Evolutionary conservation across 495 filamentous ascomycete genomes (phyloP), one percentile per base, ranked within the genome.

Genomic region (Rhizodiscina lignyota): DNA sequence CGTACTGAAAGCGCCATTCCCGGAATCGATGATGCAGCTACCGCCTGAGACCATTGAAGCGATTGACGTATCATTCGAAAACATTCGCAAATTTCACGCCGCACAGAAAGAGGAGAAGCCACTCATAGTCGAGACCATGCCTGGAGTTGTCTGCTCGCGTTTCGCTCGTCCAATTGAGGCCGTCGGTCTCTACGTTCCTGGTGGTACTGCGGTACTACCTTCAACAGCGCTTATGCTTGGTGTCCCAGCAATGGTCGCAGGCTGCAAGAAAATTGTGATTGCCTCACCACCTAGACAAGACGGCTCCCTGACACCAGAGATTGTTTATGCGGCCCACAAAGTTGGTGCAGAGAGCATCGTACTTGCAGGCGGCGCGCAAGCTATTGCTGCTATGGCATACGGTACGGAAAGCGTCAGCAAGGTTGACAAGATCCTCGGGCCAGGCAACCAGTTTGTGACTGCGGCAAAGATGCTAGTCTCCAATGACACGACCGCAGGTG

Each of bases 341-440:
- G 74, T 94, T 36, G 87, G 87, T 18, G 89, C 91, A 1, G 80
- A 92, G 54, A 79, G 79, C 48, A 96, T 97, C 45, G 85, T 96
- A 5, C 70, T 96, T 11, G 89, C 89, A 3, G 89, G 89, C 26
- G 89, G 89, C 34, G 89, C 91, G 0, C 89, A 97, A 61, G 89
- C 89, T n/a, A 77, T 97, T 17, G 79, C 83, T 15, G 80, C 81
- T 13, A 74, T 89, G 67, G 82, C 83, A 12, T 79, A 89, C 47
- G 83, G 83, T 18, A 91, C 83, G 5, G 72, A 81, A 50, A 76
- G 64, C 49, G 71, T 96, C 39, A 82, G 61, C 51, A 97, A 97
- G 62, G 91, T 96, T 13, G 89, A 97, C 66, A 97, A 97, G 74
- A 94, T 97, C 47, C 71, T 97, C 3, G 89, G 89, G 1, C 89